phyloP scores from a whole-genome alignment of 129 eudicot species.

The Flaveria ramosissima region DNA sequence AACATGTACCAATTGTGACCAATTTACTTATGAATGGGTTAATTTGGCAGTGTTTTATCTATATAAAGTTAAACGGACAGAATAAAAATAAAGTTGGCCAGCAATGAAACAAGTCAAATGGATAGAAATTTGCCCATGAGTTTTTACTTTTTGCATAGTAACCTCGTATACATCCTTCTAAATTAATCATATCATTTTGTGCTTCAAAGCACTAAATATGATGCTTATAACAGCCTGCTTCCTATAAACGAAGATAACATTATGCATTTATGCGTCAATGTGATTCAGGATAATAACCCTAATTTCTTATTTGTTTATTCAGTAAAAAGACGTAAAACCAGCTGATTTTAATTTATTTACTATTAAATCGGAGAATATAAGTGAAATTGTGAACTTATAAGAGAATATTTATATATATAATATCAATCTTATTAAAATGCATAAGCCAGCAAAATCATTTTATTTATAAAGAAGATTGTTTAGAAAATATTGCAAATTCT shows the following conservation, averaged over 20 bases:
- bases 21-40: neutral
- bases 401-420: too few species aligned
- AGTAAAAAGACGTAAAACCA: neutral
- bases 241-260: neutral
- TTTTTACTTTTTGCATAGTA: neutral
- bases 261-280: neutral
- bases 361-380: neutral
- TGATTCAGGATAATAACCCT: neutral
- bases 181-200: neutral
- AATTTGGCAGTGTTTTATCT: neutral
- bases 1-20: neutral
- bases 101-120: neutral
- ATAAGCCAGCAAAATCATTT: neutral
- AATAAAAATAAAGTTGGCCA: neutral
- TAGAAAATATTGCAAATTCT: neutral
- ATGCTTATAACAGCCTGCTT: neutral
- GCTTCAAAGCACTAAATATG: neutral
- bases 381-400: neutral
- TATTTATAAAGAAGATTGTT: neutral
- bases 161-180: neutral
- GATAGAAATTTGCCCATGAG: neutral
- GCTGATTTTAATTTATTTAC: neutral
- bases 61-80: neutral
- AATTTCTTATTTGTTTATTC: neutral
- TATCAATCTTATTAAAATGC: too few species aligned